phyloP scores from a whole-genome alignment of 306 rosid species.

The Ochetophila trinervis region DNA sequence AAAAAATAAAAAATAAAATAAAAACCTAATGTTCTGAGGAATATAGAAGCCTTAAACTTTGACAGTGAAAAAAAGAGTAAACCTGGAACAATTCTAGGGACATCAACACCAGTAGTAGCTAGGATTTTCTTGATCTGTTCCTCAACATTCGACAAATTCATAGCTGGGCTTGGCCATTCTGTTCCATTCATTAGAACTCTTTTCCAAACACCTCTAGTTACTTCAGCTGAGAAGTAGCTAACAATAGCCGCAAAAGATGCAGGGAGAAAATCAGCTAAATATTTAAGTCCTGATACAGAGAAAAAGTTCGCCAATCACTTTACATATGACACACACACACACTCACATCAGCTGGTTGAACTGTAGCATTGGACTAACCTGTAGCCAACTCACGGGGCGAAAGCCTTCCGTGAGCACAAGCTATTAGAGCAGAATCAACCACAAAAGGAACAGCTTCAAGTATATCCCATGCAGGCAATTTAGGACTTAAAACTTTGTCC shows the following conservation, averaged over 20 bases:
- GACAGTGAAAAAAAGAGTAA: conserved; percentile 9
- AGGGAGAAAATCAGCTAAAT: conserved; percentile 94
- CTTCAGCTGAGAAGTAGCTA: conserved; percentile 96
- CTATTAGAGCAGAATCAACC: conserved; percentile 95
- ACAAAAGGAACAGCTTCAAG: conserved; percentile 92
- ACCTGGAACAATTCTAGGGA: conserved; percentile 96
- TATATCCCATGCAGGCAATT: conserved; percentile 97
- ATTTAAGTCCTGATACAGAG: conserved; percentile 76
- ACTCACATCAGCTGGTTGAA: too few species aligned
- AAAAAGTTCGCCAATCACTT: too few species aligned
- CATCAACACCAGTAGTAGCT: conserved; percentile 90
- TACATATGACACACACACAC: too few species aligned
- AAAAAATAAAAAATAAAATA: too few species aligned
- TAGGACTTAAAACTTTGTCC: conserved; percentile 59
- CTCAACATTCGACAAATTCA: conserved; percentile 77
- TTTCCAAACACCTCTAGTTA: conserved; percentile 89
- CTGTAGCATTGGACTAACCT: conserved; percentile 37
- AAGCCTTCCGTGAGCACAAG: conserved; percentile 92
- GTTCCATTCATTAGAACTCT: conserved; percentile 94
- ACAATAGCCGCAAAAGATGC: conserved; percentile 90
- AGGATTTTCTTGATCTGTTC: conserved; percentile 86
- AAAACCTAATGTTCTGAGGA: background rate
- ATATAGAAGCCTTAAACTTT: conserved; percentile 7
- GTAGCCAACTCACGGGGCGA: conserved; percentile 98
- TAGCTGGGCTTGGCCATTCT: conserved; percentile 99